These are phyloP conservation scores for Datura wrightii DNA, from an alignment of 257 asterid species.

Conservation along the genomic window DNA sequence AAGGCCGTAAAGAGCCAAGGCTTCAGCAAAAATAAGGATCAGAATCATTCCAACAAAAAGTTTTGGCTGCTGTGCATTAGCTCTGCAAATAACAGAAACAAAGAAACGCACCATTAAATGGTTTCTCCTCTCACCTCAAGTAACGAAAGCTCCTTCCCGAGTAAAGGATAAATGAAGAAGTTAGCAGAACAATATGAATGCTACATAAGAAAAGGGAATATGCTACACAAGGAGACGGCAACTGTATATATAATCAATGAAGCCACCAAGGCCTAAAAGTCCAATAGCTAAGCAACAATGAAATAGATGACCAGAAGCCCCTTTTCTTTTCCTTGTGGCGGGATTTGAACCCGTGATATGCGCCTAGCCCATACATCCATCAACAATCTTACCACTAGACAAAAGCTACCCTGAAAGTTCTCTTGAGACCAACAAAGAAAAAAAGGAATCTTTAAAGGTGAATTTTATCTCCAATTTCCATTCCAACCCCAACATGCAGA, in stretches of 20 bases:
- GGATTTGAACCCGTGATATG: too few species aligned
- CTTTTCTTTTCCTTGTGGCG: neutral
- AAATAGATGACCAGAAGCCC: neutral
- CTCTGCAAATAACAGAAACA: constrained; percentile 49
- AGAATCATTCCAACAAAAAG: constrained; percentile 89
- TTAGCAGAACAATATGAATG: neutral
- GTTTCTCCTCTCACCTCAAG: neutral
- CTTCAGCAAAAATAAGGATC: constrained; percentile 81
- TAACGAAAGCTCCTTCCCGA: neutral
- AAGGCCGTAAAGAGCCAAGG: constrained; percentile 79
- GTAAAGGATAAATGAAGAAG: neutral
- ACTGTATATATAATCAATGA: neutral
- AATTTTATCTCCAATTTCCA: neutral
- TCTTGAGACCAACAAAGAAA: neutral
- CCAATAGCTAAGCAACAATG: neutral
- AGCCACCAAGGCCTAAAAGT: neutral
- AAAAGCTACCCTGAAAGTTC: neutral
- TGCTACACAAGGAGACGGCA: neutral
- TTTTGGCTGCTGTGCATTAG: constrained; percentile 85
- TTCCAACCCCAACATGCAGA: neutral
- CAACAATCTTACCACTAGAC: neutral
- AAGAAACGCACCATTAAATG: constrained; percentile 3
- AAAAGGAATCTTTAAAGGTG: neutral
- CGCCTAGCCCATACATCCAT: neutral
- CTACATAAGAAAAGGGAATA: neutral